Conservation (phyloP, 495 filamentous ascomycete genomes). For the Penicillium bovifimosum region DNA sequence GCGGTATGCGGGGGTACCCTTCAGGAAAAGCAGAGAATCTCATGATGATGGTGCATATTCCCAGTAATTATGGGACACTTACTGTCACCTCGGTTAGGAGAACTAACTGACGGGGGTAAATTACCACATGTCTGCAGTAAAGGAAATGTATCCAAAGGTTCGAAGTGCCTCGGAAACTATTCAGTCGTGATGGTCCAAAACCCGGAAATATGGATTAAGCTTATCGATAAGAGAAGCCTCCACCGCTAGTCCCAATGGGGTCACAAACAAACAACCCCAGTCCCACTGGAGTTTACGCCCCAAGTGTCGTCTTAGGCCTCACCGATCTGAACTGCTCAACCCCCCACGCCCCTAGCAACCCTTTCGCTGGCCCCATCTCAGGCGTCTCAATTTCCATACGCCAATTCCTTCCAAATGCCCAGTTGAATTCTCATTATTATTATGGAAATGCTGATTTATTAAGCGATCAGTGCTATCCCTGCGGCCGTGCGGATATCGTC, state of each 20-base stretch:
- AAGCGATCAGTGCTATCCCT: slow-evolving; percentile 6
- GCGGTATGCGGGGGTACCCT: too few species aligned
- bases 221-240: slow-evolving; percentile 39
- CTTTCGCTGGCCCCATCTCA: not conserved
- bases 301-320: slow-evolving; percentile 31
- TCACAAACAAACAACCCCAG: slow-evolving; percentile 38
- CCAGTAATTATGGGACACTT: too few species aligned
- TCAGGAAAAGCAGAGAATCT: too few species aligned
- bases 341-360: slow-evolving; percentile 2
- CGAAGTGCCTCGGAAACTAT: too few species aligned
- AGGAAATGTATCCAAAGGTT: too few species aligned
- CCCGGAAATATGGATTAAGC: slow-evolving; percentile 29
- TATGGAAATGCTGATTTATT: slow-evolving; percentile 15
- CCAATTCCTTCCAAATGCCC: not conserved
- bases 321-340: slow-evolving; percentile 21
- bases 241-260: slow-evolving; percentile 33
- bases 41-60: too few species aligned
- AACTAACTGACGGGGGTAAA: too few species aligned
- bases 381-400: not conserved
- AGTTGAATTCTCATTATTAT: not conserved
- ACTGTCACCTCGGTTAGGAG: too few species aligned
- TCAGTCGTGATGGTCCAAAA: too few species aligned
- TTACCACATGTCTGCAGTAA: too few species aligned
- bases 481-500: slow-evolving; percentile 18
- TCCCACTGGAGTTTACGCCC: not conserved